A percentile compares a stretch with the other conserved stretches of the same genome.
phyloP scores from a whole-genome alignment of 352 stramenopile species.

The Phytopythium kandeliae region DNA sequence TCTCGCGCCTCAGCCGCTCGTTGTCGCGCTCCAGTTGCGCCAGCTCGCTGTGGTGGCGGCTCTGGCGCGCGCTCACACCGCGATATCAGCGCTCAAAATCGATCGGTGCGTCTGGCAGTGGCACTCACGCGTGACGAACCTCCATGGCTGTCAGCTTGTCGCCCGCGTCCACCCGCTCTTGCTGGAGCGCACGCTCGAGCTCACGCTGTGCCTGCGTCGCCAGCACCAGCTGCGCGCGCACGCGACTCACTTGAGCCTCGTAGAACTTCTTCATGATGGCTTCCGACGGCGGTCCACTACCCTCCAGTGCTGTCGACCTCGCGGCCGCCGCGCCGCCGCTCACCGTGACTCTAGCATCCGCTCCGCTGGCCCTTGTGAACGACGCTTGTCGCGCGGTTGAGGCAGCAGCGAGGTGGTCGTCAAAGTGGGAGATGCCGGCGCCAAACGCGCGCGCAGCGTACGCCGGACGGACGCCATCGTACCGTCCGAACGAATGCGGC shows the following conservation, averaged over 20 bases:
- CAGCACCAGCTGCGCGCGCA: conserved; percentile 49
- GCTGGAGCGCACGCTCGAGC: conserved; percentile 36
- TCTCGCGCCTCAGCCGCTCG: conserved; percentile 15
- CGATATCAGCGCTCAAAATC: too few relatives aligned
- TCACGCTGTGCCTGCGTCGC: conserved; percentile 40
- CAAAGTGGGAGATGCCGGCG: conserved; percentile 37
- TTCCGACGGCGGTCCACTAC: neutral
- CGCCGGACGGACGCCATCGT: conserved; percentile 23
- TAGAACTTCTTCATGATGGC: conserved; percentile 77
- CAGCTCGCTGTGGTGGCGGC: neutral
- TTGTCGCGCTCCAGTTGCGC: conserved; percentile 9
- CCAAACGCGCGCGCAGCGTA: neutral
- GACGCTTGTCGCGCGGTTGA: conserved; percentile 2
- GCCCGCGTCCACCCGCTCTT: conserved; percentile 32
- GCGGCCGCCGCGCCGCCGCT: neutral
- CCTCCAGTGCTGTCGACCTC: neutral
- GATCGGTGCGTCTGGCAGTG: neutral
- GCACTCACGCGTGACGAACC: conserved; percentile 8
- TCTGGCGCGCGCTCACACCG: neutral
- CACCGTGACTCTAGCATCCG: too few relatives aligned
- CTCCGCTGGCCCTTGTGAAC: too few relatives aligned
- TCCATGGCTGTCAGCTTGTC: conserved; percentile 15
- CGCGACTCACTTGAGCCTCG: conserved; percentile 73
- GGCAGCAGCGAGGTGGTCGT: conserved; percentile 42
- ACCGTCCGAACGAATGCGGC: conserved; percentile 61